These are phyloP conservation scores for Penicillium brevicompactum DNA, from an alignment of 2,329 filamentous ascomycete genomes.

Conservation along the genomic window DNA sequence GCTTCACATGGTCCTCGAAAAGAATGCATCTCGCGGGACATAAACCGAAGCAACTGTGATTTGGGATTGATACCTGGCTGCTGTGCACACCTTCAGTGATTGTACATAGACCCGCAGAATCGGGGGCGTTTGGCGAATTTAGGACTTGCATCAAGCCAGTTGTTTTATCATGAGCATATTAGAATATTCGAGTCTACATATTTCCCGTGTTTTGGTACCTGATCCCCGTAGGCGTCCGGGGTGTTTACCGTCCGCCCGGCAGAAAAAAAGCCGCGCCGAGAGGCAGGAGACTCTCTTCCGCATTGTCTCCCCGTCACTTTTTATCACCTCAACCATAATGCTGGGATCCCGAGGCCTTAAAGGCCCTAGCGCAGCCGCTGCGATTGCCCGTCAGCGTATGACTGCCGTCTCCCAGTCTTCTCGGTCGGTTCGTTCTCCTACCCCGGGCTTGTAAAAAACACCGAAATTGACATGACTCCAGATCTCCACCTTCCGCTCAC, in stretches of 20 bases:
- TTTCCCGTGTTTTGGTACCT: constrained; percentile 1
- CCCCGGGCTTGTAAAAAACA: constrained; percentile 3
- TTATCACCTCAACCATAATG: constrained; percentile 45
- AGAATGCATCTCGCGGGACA: constrained; percentile 19
- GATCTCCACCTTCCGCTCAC: constrained; percentile 39
- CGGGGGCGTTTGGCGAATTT: constrained; percentile 36
- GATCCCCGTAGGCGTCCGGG: constrained; percentile 7
- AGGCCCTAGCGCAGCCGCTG: constrained; percentile 49
- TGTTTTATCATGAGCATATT: background rate
- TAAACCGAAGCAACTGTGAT: constrained; percentile 22
- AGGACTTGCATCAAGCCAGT: constrained; percentile 14
- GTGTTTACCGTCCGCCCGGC: constrained; percentile 37
- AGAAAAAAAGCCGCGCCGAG: constrained; percentile 37
- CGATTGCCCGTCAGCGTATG: constrained; percentile 33
- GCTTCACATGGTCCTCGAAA: constrained; percentile 7
- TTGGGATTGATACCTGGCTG: constrained; percentile 19
- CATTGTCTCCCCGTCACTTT: constrained; percentile 13
- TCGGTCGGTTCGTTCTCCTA: constrained; percentile 38
- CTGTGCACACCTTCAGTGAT: constrained; percentile 12
- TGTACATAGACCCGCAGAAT: constrained; percentile 39
- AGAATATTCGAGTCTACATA: background rate
- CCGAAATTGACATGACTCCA: constrained; percentile 24
- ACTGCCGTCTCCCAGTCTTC: constrained; percentile 30
- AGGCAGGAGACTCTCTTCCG: constrained; percentile 26
- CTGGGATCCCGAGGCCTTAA: constrained; percentile 58